A percentile compares a stretch with the other conserved stretches of the same genome.
Conservation (phyloP, 805 yeast genomes). For the Candida caryicola region DNA sequence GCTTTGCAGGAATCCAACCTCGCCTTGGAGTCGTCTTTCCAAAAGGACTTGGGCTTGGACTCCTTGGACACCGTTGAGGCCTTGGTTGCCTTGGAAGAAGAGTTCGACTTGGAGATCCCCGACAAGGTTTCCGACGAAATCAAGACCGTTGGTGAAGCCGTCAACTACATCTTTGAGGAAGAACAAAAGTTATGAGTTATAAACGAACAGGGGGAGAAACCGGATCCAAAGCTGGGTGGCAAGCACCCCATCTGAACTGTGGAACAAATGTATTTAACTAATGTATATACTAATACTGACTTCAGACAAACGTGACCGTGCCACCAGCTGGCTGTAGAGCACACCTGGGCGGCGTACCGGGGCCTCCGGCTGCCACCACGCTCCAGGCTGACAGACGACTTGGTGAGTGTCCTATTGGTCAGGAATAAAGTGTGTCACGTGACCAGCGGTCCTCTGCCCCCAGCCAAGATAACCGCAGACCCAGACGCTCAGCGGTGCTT, state of each 20-base stretch:
- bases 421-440: not conserved
- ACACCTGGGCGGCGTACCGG: no score
- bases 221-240: not conserved
- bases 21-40: constrained; percentile 50
- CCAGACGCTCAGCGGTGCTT: constrained; percentile 1
- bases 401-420: not conserved
- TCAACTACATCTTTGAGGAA: constrained; percentile 77
- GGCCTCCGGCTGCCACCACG: not conserved
- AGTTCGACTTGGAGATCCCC: constrained; percentile 77
- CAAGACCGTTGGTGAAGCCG: constrained; percentile 90
- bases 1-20: constrained; percentile 45
- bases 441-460: not conserved
- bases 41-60: constrained; percentile 81
- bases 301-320: no score
- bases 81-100: constrained; percentile 92
- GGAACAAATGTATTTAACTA: constrained; percentile 1
- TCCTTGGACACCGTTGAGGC: constrained; percentile 94
- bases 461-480: no score
- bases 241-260: not conserved
- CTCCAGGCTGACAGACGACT: not conserved
- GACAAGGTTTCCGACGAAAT: constrained; percentile 92
- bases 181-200: constrained; percentile 38
- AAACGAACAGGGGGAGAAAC: constrained; percentile 2
- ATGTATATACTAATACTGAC: constrained; percentile 6
- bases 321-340: not conserved